Percentiles rank a stretch among this genome's conserved stretches.
These are phyloP conservation scores for Populus euphratica DNA, from an alignment of 345 rosid genomes.

Conservation along the genomic window DNA sequence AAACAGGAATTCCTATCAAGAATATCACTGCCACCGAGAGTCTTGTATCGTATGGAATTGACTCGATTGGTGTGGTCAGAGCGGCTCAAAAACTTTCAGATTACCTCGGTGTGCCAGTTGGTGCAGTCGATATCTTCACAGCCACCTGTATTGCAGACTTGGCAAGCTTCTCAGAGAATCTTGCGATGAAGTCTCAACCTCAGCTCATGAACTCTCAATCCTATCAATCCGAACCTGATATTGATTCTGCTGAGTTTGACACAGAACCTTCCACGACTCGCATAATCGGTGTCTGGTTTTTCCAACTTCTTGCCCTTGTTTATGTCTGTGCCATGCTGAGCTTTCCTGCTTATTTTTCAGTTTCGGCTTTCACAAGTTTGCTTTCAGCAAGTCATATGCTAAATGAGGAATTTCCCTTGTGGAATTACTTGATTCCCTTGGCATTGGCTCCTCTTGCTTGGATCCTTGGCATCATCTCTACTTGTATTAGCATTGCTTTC, in stretches of 20 bases:
- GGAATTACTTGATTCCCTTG: conserved; percentile 26
- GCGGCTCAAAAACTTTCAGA: conserved; percentile 71
- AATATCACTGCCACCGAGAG: conserved; percentile 45
- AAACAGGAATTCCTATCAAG: conserved; percentile 39
- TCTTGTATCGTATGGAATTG: conserved; percentile 60
- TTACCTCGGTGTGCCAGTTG: conserved; percentile 57
- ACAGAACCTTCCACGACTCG: conserved; percentile 38
- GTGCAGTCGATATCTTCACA: conserved; percentile 69
- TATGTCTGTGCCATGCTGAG: conserved; percentile 39
- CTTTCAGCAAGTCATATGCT: conserved; percentile 20
- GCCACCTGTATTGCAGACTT: conserved; percentile 60
- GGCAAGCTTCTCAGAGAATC: conserved; percentile 57
- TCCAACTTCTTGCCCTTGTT: conserved; percentile 48
- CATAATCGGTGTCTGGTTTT: conserved; percentile 34
- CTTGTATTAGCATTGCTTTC: conserved; percentile 39
- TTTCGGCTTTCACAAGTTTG: conserved; percentile 39
- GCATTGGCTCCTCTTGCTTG: conserved; percentile 59
- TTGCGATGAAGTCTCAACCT: conserved; percentile 45
- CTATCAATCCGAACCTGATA: conserved; percentile 26
- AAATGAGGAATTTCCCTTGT: conserved; percentile 22
- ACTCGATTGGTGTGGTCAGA: conserved; percentile 65
- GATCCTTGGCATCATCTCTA: conserved; percentile 49
- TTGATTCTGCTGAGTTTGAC: conserved; percentile 25
- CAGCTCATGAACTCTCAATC: conserved; percentile 27
- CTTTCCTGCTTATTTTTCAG: conserved; percentile 51